These are phyloP conservation scores for Plasmodium berghei DNA, from an alignment of 169 alveolate species.

Conservation along the genomic window DNA sequence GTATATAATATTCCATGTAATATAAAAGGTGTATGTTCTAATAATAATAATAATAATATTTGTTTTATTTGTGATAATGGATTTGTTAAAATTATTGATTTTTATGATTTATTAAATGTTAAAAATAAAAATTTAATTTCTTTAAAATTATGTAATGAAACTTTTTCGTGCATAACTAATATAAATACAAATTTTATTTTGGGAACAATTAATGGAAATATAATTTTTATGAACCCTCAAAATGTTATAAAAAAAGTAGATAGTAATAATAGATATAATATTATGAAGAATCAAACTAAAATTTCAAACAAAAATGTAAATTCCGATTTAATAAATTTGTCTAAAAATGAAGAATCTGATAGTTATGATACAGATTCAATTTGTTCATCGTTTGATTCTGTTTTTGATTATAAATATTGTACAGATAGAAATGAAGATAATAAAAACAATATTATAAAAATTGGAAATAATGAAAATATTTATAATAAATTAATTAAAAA, in stretches of 20 bases:
- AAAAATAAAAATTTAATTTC: conserved; percentile 58
- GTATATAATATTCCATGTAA: conserved; percentile 15
- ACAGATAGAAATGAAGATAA: not conserved
- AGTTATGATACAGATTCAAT: conserved; percentile 7
- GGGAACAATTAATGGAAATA: conserved; percentile 53
- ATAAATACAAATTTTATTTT: conserved; percentile 13
- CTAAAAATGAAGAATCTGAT: not conserved
- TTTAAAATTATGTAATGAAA: conserved; percentile 43
- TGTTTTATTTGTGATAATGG: conserved; percentile 73
- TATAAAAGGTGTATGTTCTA: conserved; percentile 38
- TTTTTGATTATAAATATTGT: conserved; percentile 15
- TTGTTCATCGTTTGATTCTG: conserved; percentile 44
- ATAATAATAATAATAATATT: not conserved
- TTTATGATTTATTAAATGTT: conserved; percentile 15
- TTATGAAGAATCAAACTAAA: too few relatives aligned
- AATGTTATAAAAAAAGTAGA: conserved; percentile 16
- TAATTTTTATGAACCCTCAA: conserved; percentile 20
- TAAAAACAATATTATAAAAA: not conserved
- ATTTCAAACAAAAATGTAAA: not conserved
- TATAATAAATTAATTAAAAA: conserved; percentile 25
- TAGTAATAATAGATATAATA: not conserved
- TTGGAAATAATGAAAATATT: not conserved
- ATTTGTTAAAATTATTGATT: conserved; percentile 24
- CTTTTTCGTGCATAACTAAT: conserved; percentile 21
- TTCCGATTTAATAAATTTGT: too few relatives aligned